Conservation (phyloP, 2,329 filamentous ascomycete species). For the Paecilomyces sp. region DNA sequence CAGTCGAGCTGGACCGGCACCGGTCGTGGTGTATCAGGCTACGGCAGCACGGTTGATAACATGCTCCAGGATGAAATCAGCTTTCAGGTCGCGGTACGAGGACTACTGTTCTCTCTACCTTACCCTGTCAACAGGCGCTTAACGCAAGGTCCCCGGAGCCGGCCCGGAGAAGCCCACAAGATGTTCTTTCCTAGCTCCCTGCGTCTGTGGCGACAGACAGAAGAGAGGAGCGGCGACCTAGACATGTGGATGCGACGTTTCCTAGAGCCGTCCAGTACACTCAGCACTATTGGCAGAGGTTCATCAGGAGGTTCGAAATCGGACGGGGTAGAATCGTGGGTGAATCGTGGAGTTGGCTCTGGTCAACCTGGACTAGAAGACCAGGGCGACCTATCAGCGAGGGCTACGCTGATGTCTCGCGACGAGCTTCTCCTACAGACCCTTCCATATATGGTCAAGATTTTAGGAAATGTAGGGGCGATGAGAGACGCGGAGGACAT, state of each 20-base stretch:
- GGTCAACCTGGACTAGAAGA: constrained; percentile 2
- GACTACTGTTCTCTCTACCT: constrained; percentile 77
- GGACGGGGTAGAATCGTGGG: constrained; percentile 32
- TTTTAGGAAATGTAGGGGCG: constrained; percentile 38
- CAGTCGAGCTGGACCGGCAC: constrained; percentile 41
- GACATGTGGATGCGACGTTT: constrained; percentile 30
- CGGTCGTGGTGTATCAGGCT: constrained; percentile 41
- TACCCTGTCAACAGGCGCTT: constrained; percentile 66
- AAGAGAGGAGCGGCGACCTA: constrained; percentile 70
- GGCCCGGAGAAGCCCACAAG: constrained; percentile 59
- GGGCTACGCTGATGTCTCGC: constrained; percentile 26
- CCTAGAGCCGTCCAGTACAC: constrained; percentile 29
- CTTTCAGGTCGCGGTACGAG: constrained; percentile 84
- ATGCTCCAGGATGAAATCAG: constrained; percentile 89
- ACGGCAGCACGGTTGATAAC: constrained; percentile 60
- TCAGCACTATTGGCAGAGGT: constrained; percentile 32
- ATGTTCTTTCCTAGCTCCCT: constrained; percentile 90
- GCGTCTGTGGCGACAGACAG: constrained; percentile 73
- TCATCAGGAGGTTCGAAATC: not conserved
- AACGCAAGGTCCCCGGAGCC: constrained; percentile 25
- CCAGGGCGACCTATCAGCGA: constrained; percentile 2
- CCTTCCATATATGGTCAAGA: constrained; percentile 74
- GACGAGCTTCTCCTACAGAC: constrained; percentile 60
- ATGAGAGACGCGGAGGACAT: constrained; percentile 60
- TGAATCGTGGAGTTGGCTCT: constrained; percentile 9